Evolutionary conservation across 148 eudicot genomes (phyloP).

Genomic region (Silene latifolia): DNA sequence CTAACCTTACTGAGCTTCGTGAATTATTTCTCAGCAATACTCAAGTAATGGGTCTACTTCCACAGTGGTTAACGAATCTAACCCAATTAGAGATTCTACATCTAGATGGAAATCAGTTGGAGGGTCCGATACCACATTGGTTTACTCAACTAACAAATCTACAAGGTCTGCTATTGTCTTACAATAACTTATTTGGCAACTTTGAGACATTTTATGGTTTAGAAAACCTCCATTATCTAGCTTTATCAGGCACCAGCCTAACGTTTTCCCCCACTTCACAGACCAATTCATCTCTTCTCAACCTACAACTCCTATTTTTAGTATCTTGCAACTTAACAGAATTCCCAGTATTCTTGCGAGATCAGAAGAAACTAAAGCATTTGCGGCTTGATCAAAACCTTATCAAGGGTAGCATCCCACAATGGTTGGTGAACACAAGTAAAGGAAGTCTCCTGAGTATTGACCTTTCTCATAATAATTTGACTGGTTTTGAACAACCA

Average conservation of each 20-base stretch:
- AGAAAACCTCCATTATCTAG: not conserved
- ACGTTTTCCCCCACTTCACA: not conserved
- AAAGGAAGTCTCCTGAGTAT: too few species aligned
- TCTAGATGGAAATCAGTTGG: constrained; percentile 1
- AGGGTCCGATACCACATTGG: constrained; percentile 15
- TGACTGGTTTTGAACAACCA: too few species aligned
- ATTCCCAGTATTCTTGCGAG: too few species aligned
- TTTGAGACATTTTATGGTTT: constrained; percentile 2
- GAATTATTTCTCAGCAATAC: not conserved
- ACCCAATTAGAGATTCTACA: not conserved
- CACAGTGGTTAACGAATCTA: constrained; percentile 12
- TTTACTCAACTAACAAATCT: constrained; percentile 12
- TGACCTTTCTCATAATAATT: too few species aligned
- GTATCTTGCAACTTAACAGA: too few species aligned
- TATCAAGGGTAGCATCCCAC: too few species aligned
- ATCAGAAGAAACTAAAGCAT: too few species aligned
- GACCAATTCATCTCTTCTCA: too few species aligned
- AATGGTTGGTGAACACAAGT: too few species aligned
- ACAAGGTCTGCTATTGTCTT: not conserved
- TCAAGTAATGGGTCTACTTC: constrained; percentile 6
- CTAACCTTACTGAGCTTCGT: not conserved
- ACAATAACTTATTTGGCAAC: not conserved
- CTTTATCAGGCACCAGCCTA: constrained; percentile 1
- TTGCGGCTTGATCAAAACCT: too few species aligned
- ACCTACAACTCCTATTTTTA: too few species aligned